phyloP scores from a whole-genome alignment of 1,284 basidiomycete species.

The Violaceomyces palustris region DNA sequence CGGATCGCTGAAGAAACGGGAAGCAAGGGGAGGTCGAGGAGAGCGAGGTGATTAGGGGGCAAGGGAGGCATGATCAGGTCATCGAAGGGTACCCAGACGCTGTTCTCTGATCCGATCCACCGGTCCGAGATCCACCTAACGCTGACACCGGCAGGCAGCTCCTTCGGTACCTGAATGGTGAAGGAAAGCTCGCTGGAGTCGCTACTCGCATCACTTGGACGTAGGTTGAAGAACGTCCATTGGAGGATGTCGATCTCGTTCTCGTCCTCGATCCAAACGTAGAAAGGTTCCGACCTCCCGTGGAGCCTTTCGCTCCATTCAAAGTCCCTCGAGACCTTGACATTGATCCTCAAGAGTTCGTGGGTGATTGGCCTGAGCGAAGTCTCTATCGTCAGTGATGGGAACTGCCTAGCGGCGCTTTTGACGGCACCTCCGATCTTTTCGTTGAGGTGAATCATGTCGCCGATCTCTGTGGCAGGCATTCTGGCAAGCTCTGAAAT shows the following conservation, averaged over 20 bases:
- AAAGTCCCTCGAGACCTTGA: conserved; percentile 67
- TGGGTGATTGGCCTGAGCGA: conserved; percentile 68
- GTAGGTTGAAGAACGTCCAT: conserved; percentile 55
- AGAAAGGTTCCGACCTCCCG: conserved; percentile 78
- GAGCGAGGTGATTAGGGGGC: conserved; percentile 64
- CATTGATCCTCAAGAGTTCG: conserved; percentile 74
- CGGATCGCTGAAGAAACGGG: conserved; percentile 57
- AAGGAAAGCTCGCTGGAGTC: conserved; percentile 47
- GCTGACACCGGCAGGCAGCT: conserved; percentile 12
- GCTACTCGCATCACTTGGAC: conserved; percentile 56
- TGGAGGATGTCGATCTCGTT: conserved; percentile 77
- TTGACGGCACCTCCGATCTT: conserved; percentile 74
- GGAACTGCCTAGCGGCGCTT: conserved; percentile 79
- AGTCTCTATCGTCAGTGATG: conserved; percentile 66
- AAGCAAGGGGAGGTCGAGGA: conserved; percentile 79
- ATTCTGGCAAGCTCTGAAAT: conserved; percentile 72
- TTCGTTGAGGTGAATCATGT: conserved; percentile 81
- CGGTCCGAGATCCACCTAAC: conserved; percentile 79
- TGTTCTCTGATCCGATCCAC: conserved; percentile 88
- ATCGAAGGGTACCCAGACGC: conserved; percentile 64
- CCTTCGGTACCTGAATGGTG: conserved; percentile 55
- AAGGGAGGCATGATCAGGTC: conserved; percentile 69
- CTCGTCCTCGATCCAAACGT: conserved; percentile 90
- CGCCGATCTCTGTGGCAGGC: conserved; percentile 70
- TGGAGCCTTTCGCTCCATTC: conserved; percentile 79